These are phyloP conservation scores for Calonectria crousiana DNA, from an alignment of 2,329 filamentous ascomycete species.

Conservation along the genomic window DNA sequence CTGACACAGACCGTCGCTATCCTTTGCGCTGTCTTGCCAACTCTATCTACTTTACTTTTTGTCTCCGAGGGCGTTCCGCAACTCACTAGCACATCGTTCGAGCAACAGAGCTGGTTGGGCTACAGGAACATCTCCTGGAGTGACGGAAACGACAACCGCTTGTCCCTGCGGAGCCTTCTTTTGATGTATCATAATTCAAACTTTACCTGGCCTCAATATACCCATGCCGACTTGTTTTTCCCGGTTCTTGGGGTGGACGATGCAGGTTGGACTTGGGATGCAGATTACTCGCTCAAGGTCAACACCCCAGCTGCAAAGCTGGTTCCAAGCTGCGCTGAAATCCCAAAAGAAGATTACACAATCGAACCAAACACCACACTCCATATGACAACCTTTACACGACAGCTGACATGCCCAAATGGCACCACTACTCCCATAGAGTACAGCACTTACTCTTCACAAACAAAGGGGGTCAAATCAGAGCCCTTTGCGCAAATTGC, in stretches of 20 bases:
- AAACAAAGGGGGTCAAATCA: neutral
- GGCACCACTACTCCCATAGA: neutral
- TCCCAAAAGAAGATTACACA: neutral
- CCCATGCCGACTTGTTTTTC: neutral
- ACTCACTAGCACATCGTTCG: neutral
- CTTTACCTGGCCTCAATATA: neutral
- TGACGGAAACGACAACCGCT: neutral
- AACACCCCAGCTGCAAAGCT: neutral
- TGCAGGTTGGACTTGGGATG: neutral
- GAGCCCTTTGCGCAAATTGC: neutral
- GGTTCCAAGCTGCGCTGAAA: neutral
- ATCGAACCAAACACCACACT: neutral
- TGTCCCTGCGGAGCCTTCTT: neutral
- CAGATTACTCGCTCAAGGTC: neutral
- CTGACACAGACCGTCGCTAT: neutral
- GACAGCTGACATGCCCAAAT: neutral
- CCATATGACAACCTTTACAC: neutral
- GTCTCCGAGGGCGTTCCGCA: neutral
- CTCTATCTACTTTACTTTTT: neutral
- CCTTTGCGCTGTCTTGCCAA: neutral
- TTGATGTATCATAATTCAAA: neutral
- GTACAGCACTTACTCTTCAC: neutral
- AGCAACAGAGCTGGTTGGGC: neutral
- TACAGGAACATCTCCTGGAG: neutral
- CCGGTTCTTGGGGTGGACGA: neutral